Percentiles rank a stretch among this genome's conserved stretches.
Evolutionary conservation across 2,329 filamentous ascomycete species (phyloP).

Genomic region (Ophiostoma ulmi): DNA sequence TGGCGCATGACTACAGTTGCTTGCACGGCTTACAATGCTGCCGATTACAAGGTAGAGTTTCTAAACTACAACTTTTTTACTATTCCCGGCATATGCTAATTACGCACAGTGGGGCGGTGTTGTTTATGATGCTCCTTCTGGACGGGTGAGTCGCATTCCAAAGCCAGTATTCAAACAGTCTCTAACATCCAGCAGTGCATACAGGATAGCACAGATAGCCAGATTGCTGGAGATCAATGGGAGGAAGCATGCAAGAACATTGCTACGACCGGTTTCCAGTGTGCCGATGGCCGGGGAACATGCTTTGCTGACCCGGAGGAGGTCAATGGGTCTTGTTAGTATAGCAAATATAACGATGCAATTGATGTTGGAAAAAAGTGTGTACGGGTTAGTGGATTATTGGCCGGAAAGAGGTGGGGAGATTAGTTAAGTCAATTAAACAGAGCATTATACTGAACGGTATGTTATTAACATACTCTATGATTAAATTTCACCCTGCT

Average conservation of each 20-base stretch:
- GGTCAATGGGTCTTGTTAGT: neutral
- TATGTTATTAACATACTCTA: too few species aligned
- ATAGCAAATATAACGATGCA: neutral
- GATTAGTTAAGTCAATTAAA: too few species aligned
- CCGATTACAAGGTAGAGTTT: neutral
- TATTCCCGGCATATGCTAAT: neutral
- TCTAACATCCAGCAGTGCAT: slow-evolving; percentile 1
- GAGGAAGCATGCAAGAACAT: neutral
- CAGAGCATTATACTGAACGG: too few species aligned
- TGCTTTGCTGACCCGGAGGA: neutral
- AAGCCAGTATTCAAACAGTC: too few species aligned
- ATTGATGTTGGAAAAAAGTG: neutral
- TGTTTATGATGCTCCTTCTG: neutral
- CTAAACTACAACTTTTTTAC: neutral
- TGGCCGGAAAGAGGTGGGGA: too few species aligned
- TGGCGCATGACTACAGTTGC: slow-evolving; percentile 10
- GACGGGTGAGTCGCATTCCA: neutral
- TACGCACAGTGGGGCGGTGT: neutral
- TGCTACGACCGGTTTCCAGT: neutral
- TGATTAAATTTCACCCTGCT: too few species aligned
- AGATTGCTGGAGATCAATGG: slow-evolving; percentile 9
- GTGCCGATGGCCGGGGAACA: slow-evolving; percentile 9
- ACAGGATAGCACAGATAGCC: neutral
- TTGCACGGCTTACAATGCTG: neutral
- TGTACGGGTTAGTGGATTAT: neutral